Conservation (phyloP, 78 protist genomes). For the slime mould (Dictyostelium discoideum) region DNA sequence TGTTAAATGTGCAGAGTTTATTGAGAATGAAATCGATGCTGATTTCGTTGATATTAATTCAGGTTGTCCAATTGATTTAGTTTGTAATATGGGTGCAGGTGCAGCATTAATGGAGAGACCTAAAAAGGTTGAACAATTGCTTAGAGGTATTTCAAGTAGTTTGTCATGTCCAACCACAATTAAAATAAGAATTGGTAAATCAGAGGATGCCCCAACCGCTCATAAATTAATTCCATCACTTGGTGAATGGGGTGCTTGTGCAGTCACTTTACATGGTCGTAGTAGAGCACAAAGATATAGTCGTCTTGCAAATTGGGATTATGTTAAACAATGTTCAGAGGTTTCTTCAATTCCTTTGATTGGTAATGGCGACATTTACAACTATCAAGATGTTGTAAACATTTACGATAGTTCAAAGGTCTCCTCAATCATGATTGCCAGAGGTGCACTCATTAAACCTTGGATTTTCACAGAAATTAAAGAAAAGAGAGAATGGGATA, state of each 20-base stretch:
- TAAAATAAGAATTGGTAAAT: slow-evolving; percentile 93
- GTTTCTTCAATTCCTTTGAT: slow-evolving; percentile 74
- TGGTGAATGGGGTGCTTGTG: slow-evolving; percentile 90
- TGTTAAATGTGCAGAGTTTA: slow-evolving; percentile 74
- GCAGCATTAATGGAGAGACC: slow-evolving; percentile 85
- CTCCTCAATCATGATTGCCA: slow-evolving; percentile 88
- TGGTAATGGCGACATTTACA: slow-evolving; percentile 97
- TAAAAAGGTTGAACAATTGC: slow-evolving; percentile 21
- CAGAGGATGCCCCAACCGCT: slow-evolving; percentile 77
- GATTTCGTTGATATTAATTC: slow-evolving; percentile 96
- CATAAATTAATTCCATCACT: slow-evolving; percentile 85
- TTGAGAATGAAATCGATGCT: slow-evolving; percentile 43
- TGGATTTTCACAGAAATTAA: slow-evolving; percentile 99
- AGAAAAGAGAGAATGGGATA: slow-evolving; percentile 95
- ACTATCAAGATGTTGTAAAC: slow-evolving; percentile 82
- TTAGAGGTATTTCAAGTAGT: slow-evolving; percentile 30
- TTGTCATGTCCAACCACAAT: slow-evolving; percentile 88
- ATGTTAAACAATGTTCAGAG: slow-evolving; percentile 85
- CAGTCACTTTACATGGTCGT: slow-evolving; percentile 95
- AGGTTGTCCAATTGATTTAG: slow-evolving; percentile 97
- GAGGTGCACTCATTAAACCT: slow-evolving; percentile 99
- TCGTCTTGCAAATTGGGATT: slow-evolving; percentile 95
- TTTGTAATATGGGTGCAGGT: slow-evolving; percentile 88
- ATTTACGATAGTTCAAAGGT: slow-evolving; percentile 16
- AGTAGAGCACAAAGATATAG: slow-evolving; percentile 95